A percentile compares a stretch with the other conserved stretches of the same genome.
phyloP scores from a whole-genome alignment of 768 basidiomycete genomes.

The Cystofilobasidium capitatum region DNA sequence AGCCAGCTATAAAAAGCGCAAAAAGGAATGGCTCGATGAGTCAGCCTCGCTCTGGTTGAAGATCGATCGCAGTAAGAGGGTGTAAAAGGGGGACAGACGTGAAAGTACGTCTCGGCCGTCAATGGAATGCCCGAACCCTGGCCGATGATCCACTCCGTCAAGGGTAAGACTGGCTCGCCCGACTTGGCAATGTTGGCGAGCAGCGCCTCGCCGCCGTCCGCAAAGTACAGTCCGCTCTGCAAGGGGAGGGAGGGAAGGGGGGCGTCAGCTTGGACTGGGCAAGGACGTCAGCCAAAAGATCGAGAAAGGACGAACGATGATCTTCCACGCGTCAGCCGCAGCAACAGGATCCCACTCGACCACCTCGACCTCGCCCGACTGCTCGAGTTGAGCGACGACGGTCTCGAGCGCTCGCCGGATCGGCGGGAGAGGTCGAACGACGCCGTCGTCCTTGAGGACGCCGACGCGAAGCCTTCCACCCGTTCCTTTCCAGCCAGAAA shows the following conservation, averaged over 20 bases:
- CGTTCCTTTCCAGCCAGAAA: not conserved
- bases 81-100: too few relatives aligned
- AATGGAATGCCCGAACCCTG: not conserved
- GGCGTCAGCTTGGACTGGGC: conserved; percentile 32
- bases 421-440: not conserved
- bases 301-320: not conserved
- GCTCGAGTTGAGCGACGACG: not conserved
- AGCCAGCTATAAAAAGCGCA: not conserved
- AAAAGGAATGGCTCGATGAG: too few relatives aligned
- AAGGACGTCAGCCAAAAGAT: not conserved
- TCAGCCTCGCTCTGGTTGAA: too few relatives aligned
- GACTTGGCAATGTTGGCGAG: not conserved
- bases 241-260: conserved; percentile 32
- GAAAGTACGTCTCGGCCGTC: not conserved
- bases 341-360: not conserved
- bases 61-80: too few relatives aligned
- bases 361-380: not conserved
- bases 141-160: not conserved
- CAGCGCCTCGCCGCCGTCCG: conserved; percentile 45
- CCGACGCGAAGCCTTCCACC: not conserved
- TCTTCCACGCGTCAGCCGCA: not conserved
- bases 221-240: conserved; percentile 46
- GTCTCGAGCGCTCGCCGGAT: not conserved
- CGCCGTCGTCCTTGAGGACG: conserved; percentile 2
- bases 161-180: not conserved